Percentiles rank a stretch among this genome's conserved stretches.
These are phyloP conservation scores for Trypanosoma caninum DNA, from an alignment of 208 protist genomes.

Conservation along the genomic window DNA sequence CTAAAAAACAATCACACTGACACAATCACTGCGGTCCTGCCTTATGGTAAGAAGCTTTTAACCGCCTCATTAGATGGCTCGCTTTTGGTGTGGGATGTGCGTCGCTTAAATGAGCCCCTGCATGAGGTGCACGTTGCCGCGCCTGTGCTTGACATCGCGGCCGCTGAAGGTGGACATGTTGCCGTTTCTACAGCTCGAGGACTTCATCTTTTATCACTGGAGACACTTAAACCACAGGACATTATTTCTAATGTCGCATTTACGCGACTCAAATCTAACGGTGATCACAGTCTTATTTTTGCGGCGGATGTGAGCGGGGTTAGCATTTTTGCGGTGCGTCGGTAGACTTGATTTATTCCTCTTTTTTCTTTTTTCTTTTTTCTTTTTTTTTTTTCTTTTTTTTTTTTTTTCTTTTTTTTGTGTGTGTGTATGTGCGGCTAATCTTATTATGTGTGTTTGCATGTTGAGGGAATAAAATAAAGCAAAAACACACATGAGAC, in stretches of 20 bases:
- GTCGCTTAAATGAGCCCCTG: slow-evolving; percentile 40
- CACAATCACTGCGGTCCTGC: slow-evolving; percentile 64
- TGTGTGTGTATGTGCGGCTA: no score
- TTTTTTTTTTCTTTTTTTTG: no score
- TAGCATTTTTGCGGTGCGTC: slow-evolving; percentile 19
- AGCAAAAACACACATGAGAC: no score
- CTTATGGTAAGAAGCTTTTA: slow-evolving; percentile 46
- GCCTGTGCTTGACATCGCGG: slow-evolving; percentile 48
- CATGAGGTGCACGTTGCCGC: slow-evolving; percentile 31
- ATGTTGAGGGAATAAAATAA: no score
- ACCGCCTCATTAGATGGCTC: slow-evolving; percentile 65
- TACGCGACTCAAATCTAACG: slow-evolving; percentile 36
- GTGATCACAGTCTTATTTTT: slow-evolving; percentile 34
- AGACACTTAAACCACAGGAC: slow-evolving; percentile 30
- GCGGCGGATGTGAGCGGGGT: slow-evolving; percentile 29
- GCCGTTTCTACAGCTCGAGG: slow-evolving; percentile 62
- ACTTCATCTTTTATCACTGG: slow-evolving; percentile 45
- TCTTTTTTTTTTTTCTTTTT: no score
- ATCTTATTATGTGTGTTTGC: no score
- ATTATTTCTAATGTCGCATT: slow-evolving; percentile 38
- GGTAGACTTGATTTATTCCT: no score
- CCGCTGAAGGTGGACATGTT: slow-evolving; percentile 26
- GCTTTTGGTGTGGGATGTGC: slow-evolving; percentile 67
- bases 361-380: no score
- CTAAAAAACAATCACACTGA: slow-evolving; percentile 35